Conservation (phyloP, 148 eudicot species). For the Camellia lanceoleosa region DNA sequence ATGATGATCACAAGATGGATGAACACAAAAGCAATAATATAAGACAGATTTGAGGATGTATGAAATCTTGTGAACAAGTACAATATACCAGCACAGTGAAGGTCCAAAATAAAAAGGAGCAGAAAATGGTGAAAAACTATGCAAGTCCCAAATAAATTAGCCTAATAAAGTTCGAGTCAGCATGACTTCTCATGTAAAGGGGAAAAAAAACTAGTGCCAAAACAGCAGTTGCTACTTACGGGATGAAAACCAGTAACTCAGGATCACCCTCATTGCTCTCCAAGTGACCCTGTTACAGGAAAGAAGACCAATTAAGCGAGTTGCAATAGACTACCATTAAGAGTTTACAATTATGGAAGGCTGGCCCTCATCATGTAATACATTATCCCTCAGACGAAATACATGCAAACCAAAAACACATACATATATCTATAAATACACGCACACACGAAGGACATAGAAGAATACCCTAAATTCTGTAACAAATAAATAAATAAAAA, state of each 20-base stretch:
- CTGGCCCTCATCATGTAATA: not conserved
- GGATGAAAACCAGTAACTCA: constrained; percentile 85
- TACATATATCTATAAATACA: not conserved
- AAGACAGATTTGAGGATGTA: not conserved
- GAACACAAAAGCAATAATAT: not conserved
- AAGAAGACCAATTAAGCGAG: constrained; percentile 5
- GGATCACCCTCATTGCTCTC: constrained; percentile 98
- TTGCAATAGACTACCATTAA: not conserved
- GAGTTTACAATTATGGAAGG: not conserved
- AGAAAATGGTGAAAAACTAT: not conserved
- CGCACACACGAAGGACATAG: not conserved
- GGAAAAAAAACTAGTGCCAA: not conserved
- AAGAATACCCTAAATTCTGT: not conserved
- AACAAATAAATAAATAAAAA: not conserved
- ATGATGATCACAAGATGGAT: not conserved
- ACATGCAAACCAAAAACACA: not conserved
- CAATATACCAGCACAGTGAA: not conserved
- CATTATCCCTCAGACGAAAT: not conserved
- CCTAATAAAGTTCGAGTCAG: constrained; percentile 6
- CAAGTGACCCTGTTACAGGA: constrained; percentile 64
- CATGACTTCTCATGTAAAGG: constrained; percentile 1
- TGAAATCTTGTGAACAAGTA: not conserved
- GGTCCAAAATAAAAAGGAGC: not conserved
- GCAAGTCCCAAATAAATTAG: not conserved
- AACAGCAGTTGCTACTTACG: constrained; percentile 53